These are phyloP conservation scores for Phytopythium cucurbitacearum DNA, from an alignment of 352 stramenopile genomes.

Conservation along the genomic window DNA sequence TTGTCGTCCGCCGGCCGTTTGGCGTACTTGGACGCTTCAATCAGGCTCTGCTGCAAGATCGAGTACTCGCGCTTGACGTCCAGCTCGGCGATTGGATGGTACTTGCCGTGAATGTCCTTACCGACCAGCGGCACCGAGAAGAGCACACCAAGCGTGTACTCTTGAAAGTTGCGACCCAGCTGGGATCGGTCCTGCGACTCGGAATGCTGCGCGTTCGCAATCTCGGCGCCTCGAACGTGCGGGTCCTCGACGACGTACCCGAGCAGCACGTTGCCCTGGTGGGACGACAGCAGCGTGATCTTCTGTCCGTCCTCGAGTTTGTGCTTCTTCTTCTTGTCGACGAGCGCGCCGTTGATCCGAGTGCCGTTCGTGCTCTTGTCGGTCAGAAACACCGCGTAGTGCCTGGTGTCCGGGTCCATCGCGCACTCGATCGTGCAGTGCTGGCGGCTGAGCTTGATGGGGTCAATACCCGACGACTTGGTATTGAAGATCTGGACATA, in stretches of 20 bases:
- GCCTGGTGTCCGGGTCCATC: conserved; percentile 32
- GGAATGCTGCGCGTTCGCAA: conserved; percentile 6
- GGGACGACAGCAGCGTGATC: conserved; percentile 70
- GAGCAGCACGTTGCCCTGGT: conserved; percentile 50
- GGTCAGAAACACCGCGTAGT: conserved; percentile 51
- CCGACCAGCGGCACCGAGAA: conserved; percentile 93
- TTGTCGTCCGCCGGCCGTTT: conserved; percentile 26
- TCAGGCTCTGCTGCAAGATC: conserved; percentile 72
- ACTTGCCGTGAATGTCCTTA: conserved; percentile 84
- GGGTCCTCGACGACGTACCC: conserved; percentile 77
- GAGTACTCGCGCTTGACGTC: conserved; percentile 80
- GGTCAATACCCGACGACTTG: conserved; percentile 48
- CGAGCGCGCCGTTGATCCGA: conserved; percentile 48
- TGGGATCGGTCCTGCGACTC: conserved; percentile 55
- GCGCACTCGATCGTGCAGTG: conserved; percentile 61
- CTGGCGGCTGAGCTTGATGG: conserved; percentile 54
- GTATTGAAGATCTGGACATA: conserved; percentile 54
- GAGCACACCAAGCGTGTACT: conserved; percentile 90
- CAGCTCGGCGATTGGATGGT: conserved; percentile 88
- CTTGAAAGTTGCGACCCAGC: conserved; percentile 47
- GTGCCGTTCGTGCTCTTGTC: conserved; percentile 75
- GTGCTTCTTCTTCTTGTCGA: conserved; percentile 47
- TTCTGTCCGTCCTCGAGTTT: conserved; percentile 54
- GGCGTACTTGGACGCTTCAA: conserved; percentile 65
- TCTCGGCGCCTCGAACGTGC: conserved; percentile 42